Evolutionary conservation across 805 yeast genomes (phyloP).

Genomic region (Yamadazyma olivae): DNA sequence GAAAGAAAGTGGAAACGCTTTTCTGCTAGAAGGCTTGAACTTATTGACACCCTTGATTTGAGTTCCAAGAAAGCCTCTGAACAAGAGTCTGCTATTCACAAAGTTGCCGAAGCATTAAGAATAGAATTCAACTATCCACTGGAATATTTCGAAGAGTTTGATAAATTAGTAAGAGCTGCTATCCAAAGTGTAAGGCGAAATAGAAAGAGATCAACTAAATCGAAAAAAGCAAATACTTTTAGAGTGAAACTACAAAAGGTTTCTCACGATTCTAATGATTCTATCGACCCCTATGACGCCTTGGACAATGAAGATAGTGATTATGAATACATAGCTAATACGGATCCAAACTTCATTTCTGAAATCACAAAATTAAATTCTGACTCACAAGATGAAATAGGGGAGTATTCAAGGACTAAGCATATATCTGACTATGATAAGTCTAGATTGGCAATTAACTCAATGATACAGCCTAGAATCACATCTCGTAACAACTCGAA

Average conservation of each 20-base stretch:
- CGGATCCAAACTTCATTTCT: conserved; percentile 14
- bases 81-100: conserved; percentile 77
- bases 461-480: conserved; percentile 42
- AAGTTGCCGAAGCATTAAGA: conserved; percentile 74
- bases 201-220: conserved; percentile 58
- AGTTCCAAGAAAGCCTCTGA: conserved; percentile 81
- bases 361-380: conserved; percentile 33
- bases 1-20: conserved; percentile 86
- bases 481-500: not conserved
- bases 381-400: conserved; percentile 30
- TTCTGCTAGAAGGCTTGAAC: conserved; percentile 83
- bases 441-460: conserved; percentile 46
- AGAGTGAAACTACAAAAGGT: conserved; percentile 4
- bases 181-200: conserved; percentile 90
- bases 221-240: conserved; percentile 14
- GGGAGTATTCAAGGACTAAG: conserved; percentile 31
- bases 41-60: conserved; percentile 72
- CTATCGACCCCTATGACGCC: too few relatives aligned
- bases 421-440: conserved; percentile 29
- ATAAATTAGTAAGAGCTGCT: conserved; percentile 87
- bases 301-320: conserved; percentile 4
- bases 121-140: conserved; percentile 72
- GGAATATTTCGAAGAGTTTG: conserved; percentile 67
- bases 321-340: not conserved
- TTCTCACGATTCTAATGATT: conserved; percentile 3